Conservation (phyloP, 192 early-diverging fungal species). For the Umbelopsis sp. region DNA sequence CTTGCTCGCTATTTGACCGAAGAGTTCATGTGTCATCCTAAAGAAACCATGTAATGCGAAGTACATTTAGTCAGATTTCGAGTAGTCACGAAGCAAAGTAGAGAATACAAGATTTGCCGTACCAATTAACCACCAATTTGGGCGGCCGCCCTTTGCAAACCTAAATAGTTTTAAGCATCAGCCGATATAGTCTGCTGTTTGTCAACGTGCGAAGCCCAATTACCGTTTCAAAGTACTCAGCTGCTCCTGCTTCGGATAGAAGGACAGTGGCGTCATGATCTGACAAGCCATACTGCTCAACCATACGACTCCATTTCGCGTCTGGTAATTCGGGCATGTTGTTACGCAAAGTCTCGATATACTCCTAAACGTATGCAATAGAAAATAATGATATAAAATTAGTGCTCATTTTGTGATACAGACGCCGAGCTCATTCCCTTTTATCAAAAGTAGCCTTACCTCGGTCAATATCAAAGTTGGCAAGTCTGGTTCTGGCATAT, state of each 20-base stretch:
- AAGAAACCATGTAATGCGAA: background rate
- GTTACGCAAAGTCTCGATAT: slow-evolving; percentile 46
- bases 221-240: slow-evolving; percentile 79
- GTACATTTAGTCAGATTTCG: slow-evolving; percentile 28
- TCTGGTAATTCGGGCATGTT: slow-evolving; percentile 80
- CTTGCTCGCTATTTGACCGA: slow-evolving; percentile 54
- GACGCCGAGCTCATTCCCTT: background rate
- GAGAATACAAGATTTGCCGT: slow-evolving; percentile 36
- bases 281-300: slow-evolving; percentile 59
- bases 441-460: slow-evolving; percentile 19
- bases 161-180: slow-evolving; percentile 11
- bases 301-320: slow-evolving; percentile 55
- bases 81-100: no score
- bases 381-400: slow-evolving; percentile 30
- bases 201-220: background rate
- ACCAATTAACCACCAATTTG: slow-evolving; percentile 54
- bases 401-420: slow-evolving; percentile 21
- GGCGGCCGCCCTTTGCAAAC: slow-evolving; percentile 39
- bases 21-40: slow-evolving; percentile 65
- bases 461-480: slow-evolving; percentile 54
- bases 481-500: slow-evolving; percentile 85
- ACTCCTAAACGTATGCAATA: slow-evolving; percentile 40
- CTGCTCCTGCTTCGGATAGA: slow-evolving; percentile 72
- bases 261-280: slow-evolving; percentile 63
- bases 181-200: no score